Conservation (phyloP, 2,329 filamentous ascomycete species). For the Aspergillus sp. region DNA sequence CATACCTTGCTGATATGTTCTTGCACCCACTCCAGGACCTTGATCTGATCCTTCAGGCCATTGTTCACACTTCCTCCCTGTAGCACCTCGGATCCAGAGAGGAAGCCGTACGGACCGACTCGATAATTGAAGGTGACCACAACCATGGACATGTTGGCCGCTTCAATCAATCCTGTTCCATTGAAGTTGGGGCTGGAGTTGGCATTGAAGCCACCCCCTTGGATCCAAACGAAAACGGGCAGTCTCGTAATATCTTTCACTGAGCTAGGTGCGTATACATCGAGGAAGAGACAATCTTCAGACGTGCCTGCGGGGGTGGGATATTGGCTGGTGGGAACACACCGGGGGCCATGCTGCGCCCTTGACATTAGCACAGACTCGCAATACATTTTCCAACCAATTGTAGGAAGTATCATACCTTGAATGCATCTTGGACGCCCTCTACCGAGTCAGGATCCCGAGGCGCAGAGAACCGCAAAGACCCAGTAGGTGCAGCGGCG, state of each 20-base stretch:
- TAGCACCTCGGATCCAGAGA: conserved; percentile 60
- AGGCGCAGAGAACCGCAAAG: conserved; percentile 68
- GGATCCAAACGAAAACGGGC: conserved; percentile 65
- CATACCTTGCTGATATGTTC: conserved; percentile 58
- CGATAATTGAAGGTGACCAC: conserved; percentile 77
- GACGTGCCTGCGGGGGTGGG: conserved; percentile 58
- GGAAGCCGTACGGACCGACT: conserved; percentile 72
- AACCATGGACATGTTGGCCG: conserved; percentile 62
- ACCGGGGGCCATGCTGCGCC: conserved; percentile 50
- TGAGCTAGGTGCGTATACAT: conserved; percentile 43
- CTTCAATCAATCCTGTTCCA: conserved; percentile 62
- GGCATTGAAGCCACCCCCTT: conserved; percentile 64
- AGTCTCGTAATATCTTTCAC: conserved; percentile 35
- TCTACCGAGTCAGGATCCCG: conserved; percentile 57
- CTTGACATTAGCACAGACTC: conserved; percentile 13
- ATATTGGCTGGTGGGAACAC: conserved; percentile 68
- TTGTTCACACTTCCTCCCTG: conserved; percentile 61
- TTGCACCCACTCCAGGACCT: conserved; percentile 70
- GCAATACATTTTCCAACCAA: not conserved
- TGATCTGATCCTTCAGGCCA: conserved; percentile 70
- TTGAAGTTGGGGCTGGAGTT: conserved; percentile 64
- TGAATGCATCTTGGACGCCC: conserved; percentile 56
- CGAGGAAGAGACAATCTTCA: conserved; percentile 47
- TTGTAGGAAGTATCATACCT: conserved; percentile 43
- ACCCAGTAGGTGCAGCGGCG: conserved; percentile 67